Percentiles rank a stretch among this genome's conserved stretches.
Conservation (phyloP, 1,284 basidiomycete genomes). For the Ceratobasidium papillatum region DNA sequence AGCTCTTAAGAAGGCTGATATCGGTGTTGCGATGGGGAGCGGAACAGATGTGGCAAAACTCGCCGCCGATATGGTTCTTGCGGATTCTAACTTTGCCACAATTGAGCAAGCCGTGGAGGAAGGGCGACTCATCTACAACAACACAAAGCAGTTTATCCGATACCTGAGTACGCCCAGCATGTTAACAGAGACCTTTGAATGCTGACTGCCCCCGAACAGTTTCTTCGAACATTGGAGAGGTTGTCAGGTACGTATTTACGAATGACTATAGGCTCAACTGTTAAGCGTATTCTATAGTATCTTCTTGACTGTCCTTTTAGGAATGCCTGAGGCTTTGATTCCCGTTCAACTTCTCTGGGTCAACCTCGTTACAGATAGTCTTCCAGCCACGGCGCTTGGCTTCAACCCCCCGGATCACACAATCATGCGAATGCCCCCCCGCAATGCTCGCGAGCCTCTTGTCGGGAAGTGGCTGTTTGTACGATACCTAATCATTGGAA, state of each 20-base stretch:
- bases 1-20: constrained; percentile 95
- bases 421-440: constrained; percentile 94
- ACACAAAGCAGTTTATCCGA: constrained; percentile 97
- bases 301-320: constrained; percentile 94
- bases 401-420: constrained; percentile 97
- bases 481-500: constrained; percentile 92
- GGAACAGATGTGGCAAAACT: constrained; percentile 99
- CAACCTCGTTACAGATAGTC: constrained; percentile 93
- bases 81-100: constrained; percentile 89
- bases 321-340: constrained; percentile 98
- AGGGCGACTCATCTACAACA: constrained; percentile 97
- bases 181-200: background rate
- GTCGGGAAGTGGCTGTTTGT: constrained; percentile 95
- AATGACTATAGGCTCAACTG: constrained; percentile 14
- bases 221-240: constrained; percentile 98
- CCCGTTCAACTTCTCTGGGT: constrained; percentile 98
- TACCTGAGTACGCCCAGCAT: constrained; percentile 72
- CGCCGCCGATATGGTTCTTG: constrained; percentile 95
- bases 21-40: constrained; percentile 98
- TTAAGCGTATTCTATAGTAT: constrained; percentile 63
- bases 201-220: constrained; percentile 63
- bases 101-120: constrained; percentile 97
- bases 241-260: constrained; percentile 70
- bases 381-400: constrained; percentile 97
- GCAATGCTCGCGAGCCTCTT: constrained; percentile 88